Conservation (phyloP, 2,329 filamentous ascomycete genomes). For the Pseudocercospora macadamiae region DNA sequence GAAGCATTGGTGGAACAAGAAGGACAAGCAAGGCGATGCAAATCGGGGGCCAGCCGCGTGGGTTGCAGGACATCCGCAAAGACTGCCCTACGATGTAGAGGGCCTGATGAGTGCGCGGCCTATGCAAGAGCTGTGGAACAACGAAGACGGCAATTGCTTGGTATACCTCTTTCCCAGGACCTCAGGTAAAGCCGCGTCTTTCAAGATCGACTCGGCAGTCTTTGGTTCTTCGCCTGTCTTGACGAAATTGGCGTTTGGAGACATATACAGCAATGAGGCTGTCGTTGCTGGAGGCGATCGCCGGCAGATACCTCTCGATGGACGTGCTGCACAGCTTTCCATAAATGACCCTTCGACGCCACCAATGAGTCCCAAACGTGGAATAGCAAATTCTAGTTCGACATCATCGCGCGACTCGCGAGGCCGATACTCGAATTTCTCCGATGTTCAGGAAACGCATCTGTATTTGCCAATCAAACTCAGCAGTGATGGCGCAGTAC, state of each 20-base stretch:
- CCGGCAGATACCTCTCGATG: slow-evolving; percentile 39
- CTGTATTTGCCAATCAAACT: slow-evolving; percentile 63
- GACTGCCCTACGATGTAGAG: slow-evolving; percentile 58
- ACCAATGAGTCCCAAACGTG: slow-evolving; percentile 31
- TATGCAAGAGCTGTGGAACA: slow-evolving; percentile 65
- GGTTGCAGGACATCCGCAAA: slow-evolving; percentile 62
- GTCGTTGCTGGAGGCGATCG: slow-evolving; percentile 26
- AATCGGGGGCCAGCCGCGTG: slow-evolving; percentile 53
- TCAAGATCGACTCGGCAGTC: slow-evolving; percentile 62
- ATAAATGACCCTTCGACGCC: slow-evolving; percentile 35
- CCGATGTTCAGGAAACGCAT: slow-evolving; percentile 56
- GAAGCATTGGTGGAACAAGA: slow-evolving; percentile 37
- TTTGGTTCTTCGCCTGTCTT: slow-evolving; percentile 61
- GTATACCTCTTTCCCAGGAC: slow-evolving; percentile 65
- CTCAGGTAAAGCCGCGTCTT: slow-evolving; percentile 60
- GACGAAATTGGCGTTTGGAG: slow-evolving; percentile 59
- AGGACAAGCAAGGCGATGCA: slow-evolving; percentile 37
- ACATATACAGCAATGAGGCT: slow-evolving; percentile 48
- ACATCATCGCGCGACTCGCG: slow-evolving; percentile 41
- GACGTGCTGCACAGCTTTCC: slow-evolving; percentile 33
- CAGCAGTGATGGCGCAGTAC: slow-evolving; percentile 50
- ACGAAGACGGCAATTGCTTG: slow-evolving; percentile 60
- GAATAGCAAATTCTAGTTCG: slow-evolving; percentile 29
- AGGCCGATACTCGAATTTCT: slow-evolving; percentile 51
- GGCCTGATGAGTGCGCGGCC: slow-evolving; percentile 55